Evolutionary conservation across 2,329 filamentous ascomycete genomes (phyloP), one percentile per base, ranked within the genome.

Genomic region (Atkinsonella hypoxylon): DNA sequence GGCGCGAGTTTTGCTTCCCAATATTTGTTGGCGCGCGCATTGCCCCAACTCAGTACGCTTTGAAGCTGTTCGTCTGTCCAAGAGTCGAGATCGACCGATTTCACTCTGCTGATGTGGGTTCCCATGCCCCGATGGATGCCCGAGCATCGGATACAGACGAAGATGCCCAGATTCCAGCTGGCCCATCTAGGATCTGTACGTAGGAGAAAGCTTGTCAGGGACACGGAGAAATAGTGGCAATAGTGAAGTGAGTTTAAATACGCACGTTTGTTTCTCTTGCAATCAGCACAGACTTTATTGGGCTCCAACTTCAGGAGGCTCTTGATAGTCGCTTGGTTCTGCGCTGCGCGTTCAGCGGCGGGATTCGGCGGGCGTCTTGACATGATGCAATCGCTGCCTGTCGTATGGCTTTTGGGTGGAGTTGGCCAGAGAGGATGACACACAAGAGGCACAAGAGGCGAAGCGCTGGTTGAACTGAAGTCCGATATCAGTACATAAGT

Each of bases 121-220:
- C 93, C 93, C 90, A 98, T 97, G 59, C 91, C 89, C 64, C 93
- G 87, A 72, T 98, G 93, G 64, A 98, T 95, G 63, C 94, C 94
- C 17, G 93, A 98, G 71, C 93, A 98, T 65, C 90, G 85, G 67
- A 98, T 98, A 75, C 93, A 98, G 63, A 98, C 76, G 66, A 98
- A 98, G 64, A 98, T 83, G 61, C 93, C 93, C 50, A 98, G 72
- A 67, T 98, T 98, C 93, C 93, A 98, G 65, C 89, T 96, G 32
- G 93, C 93, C 93, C 93, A 98, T 85, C 93, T 81, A 54, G 93
- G 93, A 73, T 96, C 89, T 95, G 65, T 40, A 39, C 11, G 10
- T 10, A 18, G 42, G n/a, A 11, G 2, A 42, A 38, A 7, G 17
- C 39, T 17, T 34, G 51, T 57, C 46, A 57, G 50, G 8, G 26